These are phyloP conservation scores for Leucosporidium scottii DNA, from an alignment of 768 basidiomycete genomes.

Conservation along the genomic window DNA sequence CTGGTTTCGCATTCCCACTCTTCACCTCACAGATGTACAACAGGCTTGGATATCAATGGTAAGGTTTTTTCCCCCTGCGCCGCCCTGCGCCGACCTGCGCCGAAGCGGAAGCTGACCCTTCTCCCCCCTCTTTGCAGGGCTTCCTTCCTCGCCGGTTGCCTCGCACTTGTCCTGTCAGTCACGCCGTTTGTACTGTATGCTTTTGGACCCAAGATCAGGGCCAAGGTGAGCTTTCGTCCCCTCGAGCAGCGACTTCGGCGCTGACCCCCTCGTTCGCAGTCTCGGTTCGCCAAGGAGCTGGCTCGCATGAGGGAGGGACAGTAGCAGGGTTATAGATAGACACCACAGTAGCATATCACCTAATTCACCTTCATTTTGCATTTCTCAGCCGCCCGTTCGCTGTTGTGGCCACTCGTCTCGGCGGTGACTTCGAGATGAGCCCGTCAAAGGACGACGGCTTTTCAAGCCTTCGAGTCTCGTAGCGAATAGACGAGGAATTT, in stretches of 20 bases:
- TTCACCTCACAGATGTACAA: slow-evolving; percentile 55
- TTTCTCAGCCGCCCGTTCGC: too few relatives aligned
- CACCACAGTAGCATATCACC: not conserved
- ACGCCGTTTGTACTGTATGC: slow-evolving; percentile 23
- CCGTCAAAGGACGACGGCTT: too few relatives aligned
- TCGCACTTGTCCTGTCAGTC: slow-evolving; percentile 13
- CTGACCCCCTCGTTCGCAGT: not conserved
- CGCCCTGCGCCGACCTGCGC: slow-evolving; percentile 40
- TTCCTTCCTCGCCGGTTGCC: not conserved
- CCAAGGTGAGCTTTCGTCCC: not conserved
- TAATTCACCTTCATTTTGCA: too few relatives aligned
- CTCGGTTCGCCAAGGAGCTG: slow-evolving; percentile 10
- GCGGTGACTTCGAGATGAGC: too few relatives aligned
- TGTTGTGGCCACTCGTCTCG: too few relatives aligned
- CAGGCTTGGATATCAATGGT: slow-evolving; percentile 49
- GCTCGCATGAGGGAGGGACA: not conserved
- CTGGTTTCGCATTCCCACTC: slow-evolving; percentile 52
- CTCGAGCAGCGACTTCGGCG: not conserved
- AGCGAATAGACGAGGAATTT: too few relatives aligned
- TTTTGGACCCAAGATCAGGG: slow-evolving; percentile 36
- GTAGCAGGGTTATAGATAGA: not conserved
- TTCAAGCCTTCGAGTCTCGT: too few relatives aligned
- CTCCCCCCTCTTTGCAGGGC: not conserved
- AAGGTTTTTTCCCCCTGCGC: too few relatives aligned
- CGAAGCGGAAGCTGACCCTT: not conserved